Evolutionary conservation across 306 rosid species (phyloP), one percentile per base, ranked within the genome.

Genomic region (Amphicarpaea edgeworthii): DNA sequence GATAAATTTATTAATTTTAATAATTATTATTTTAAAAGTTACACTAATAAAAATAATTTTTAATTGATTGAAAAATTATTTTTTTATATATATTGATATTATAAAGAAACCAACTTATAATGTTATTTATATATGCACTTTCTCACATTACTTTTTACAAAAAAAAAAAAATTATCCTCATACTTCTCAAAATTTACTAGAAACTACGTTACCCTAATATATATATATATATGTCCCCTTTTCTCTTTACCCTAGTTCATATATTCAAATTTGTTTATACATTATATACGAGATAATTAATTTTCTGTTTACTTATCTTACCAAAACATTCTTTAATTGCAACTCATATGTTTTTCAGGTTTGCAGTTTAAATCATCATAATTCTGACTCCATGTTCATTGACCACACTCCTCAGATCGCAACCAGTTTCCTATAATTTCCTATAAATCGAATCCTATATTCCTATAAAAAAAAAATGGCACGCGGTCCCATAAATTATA

Each of bases 321-420:
- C 23, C 28, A 53, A 53, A 53, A 53, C 2, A 50, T 9, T 6
- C 28, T 53, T 0, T 9, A 51, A 51, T 51, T 8, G 8, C 26
- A 6, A 51, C 12, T 19, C 26, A 19, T 7, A 3, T 19, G 26
- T 7, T 7, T 51, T 50, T 17, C 8, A 51, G 0, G 2, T 51
- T 17, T 53, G 58, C 58, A 49, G 1, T 24, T 17, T 50, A 49
- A 19, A 57, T 12, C 15, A 57, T 12, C 15, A 57, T 23, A 23
- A 57, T 57, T 23, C 37, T 23, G 17, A 57, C 28, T 24, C 30
- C 7, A 2, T 23, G 21, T 40, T 46, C 74, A 24, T 23, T 17
- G 26, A 51, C 38, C 51, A 49, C 53, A 73, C 16, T 40, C 34
- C 55, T 55, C 40, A 58, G 32, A 77, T 77, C 62, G n/a, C 72